Evolutionary conservation across 2,329 filamentous ascomycete species (phyloP), one percentile per base, ranked within the genome.

Genomic region (Trichophyton schoenleinii): DNA sequence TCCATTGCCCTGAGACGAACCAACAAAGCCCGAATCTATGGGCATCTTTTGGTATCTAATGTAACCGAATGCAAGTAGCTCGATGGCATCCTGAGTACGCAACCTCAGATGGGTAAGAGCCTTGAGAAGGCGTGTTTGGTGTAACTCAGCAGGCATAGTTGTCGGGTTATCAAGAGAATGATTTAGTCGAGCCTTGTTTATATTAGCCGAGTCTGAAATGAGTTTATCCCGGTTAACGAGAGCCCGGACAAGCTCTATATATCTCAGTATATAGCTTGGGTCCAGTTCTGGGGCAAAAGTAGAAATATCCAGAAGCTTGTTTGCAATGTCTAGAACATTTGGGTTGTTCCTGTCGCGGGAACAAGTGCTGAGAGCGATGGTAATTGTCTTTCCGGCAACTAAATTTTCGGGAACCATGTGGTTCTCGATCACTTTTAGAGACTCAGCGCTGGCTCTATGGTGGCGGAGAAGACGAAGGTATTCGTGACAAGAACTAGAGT

Each of bases 271-370:
- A 2, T 44, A 41, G 31, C 31, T 60, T 11, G 62, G 38, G 15
- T 61, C 41, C 11, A 60, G 60, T 7, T 57, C 49, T 22, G 48
- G 36, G 34, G 44, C 48, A 46, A 48, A 38, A 7, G 8, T 22
- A 86, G 91, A 91, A 58, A 82, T 70, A 59, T 84, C 78, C 34
- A 96, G 75, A 28, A 95, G 78, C 58, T 78, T 73, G 58, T 78
- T 83, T 3, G 88, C 87, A 65, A 87, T 80, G 2, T 77, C 73
- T 65, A 95, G 81, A 22, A 83, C 82, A 59, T 86, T 81, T n/a
- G 72, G 78, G 71, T 95, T 96, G 61, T 85, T 84, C 69, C 85
- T 87, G 76, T 96, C 90, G 61, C 86, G 82, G 25, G 83, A 76
- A 72, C 91, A 96, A 3, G 84, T 80, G 64, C 81, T 80, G 77